Conservation (phyloP, 106 monocot species). For the Platanthera zijinensis region DNA sequence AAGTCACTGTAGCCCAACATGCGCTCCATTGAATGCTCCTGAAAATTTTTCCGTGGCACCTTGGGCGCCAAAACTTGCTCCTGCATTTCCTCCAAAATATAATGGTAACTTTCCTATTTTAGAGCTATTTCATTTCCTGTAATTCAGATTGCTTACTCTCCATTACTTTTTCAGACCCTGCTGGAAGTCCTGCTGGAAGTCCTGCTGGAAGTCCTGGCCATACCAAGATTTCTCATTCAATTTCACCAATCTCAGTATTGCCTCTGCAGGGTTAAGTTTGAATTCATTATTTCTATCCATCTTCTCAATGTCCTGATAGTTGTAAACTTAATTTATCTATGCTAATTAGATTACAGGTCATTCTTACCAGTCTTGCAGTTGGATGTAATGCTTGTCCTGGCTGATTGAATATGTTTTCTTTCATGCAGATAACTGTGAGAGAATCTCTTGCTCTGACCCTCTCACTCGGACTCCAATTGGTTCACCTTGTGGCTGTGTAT, state of each 20-base stretch:
- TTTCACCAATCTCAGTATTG: constrained; percentile 25
- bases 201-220: constrained; percentile 19
- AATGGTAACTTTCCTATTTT: constrained; percentile 29
- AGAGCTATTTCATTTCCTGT: not conserved
- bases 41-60: constrained; percentile 13
- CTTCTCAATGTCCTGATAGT: not conserved
- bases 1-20: constrained; percentile 9
- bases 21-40: constrained; percentile 17
- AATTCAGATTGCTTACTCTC: constrained; percentile 2
- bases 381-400: not conserved
- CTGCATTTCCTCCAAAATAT: constrained; percentile 19
- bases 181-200: constrained; percentile 15
- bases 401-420: not conserved
- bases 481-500: constrained; percentile 91
- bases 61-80: constrained; percentile 22
- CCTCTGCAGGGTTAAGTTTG: constrained; percentile 30
- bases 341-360: not conserved
- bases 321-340: not conserved
- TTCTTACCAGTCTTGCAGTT: not conserved
- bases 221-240: constrained; percentile 12
- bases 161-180: not conserved
- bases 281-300: not conserved
- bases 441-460: constrained; percentile 46
- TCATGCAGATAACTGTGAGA: constrained; percentile 41
- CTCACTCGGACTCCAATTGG: constrained; percentile 65